Base-by-base conservation (phyloP, 352 stramenopile species). In the Thalassiosira livingstoniorum region DNA sequence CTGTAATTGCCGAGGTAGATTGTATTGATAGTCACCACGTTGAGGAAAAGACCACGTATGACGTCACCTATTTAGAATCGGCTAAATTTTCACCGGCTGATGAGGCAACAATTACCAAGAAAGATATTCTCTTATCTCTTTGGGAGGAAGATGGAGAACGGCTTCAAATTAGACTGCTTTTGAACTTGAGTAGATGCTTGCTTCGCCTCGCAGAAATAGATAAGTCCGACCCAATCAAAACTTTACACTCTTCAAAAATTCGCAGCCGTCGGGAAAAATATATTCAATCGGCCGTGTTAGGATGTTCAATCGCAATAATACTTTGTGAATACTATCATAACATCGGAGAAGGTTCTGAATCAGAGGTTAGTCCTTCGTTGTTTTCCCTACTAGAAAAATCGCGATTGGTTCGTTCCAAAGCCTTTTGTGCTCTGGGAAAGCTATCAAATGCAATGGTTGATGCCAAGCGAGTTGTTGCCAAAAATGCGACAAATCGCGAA, bases 121-220 rank as follows among this genome's bases (percentile, higher is more conserved):
- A 82, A 37, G 62, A 82, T 5, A 70, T 90, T 31, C 60, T 90
- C 21, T 54, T 91, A 57, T 47, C 69, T 11, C 39, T 92, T 15
- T 76, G 81, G 51, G 47, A 70, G 31, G 32, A 43, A 13, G 47
- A 70, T 18, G 35, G 73, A 18, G 29, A 55, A 35, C 75, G 71
- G 31, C 45, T 91, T 5, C 88, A 93, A 76, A 42, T 75, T 32
- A 74, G 82, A 39, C 87, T 90, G 34, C 42, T 93, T 4, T 39
- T 93, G 1, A 93, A 93, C 74, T 68, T 93, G 29, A 66, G 62
- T 23, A 37, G 88, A 54, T 91, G 86, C 61, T 68, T 91, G 34
- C 45, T 92, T 3, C 82, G 85, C 60, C 65, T 92, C n/a, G 69
- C 83, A 11, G 82, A 91, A 39, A 53, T 87, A 39, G 68, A 77